These are phyloP conservation scores for Umbelopsis ramanniana DNA, from an alignment of 192 early-diverging fungal genomes.

Conservation along the genomic window DNA sequence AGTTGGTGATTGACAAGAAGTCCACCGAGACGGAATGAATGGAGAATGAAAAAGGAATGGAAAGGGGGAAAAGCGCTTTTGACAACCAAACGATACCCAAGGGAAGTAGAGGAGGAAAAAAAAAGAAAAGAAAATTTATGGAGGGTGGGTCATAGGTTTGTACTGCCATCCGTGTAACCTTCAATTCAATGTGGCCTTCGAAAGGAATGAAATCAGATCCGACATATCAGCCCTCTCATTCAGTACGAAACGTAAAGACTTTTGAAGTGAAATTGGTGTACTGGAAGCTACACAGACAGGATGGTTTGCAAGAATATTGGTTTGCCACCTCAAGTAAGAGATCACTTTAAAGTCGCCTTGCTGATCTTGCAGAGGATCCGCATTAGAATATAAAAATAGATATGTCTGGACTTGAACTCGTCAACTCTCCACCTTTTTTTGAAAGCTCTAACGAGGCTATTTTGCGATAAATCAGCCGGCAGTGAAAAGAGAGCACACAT, in stretches of 20 bases:
- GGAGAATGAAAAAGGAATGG: conserved; percentile 11
- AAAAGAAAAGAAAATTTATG: not conserved
- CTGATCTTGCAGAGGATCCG: conserved; percentile 2
- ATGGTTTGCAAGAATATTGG: no score
- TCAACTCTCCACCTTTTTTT: no score
- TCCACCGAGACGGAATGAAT: conserved; percentile 9
- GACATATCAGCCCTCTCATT: no score
- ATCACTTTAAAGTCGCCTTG: no score
- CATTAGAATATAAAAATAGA: not conserved
- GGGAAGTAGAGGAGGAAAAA: not conserved
- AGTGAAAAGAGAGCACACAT: no score
- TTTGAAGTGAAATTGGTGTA: no score
- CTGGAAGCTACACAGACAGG: no score
- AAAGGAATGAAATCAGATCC: no score
- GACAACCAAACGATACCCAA: not conserved
- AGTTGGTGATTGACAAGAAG: not conserved
- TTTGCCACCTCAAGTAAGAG: no score
- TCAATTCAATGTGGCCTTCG: not conserved
- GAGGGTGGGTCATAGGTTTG: not conserved
- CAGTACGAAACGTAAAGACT: no score
- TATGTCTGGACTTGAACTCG: not conserved
- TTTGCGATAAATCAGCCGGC: no score
- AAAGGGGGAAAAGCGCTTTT: not conserved
- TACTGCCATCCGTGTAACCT: conserved; percentile 15
- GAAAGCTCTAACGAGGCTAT: no score